Base-by-base conservation (phyloP, 305 asterid species). In the Coffea humblotiana region DNA sequence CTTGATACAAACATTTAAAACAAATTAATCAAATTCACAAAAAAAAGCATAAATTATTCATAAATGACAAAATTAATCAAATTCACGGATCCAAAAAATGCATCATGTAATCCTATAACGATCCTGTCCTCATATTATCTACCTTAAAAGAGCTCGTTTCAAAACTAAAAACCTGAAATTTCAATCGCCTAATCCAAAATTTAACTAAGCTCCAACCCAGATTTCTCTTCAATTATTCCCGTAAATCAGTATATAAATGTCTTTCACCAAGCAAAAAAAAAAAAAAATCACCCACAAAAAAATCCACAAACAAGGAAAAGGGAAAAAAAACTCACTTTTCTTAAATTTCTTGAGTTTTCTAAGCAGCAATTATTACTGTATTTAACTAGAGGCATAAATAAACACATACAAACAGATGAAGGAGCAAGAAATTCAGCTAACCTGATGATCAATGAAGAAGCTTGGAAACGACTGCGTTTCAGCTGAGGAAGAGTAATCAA, bases 381-480 rank as follows among this genome's bases (percentile, higher is more conserved):
- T 11, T 45, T 13, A 45, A 71, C 51, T 37, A 69, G n/a, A 40
- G 23, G 10, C 5, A 45, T 3, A 23, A 43, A 43, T 12, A 13
- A 23, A 1, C 23, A 15, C 45, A 67, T 7, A 29, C 16, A 67
- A 27, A 40, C 14, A 70, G n/a, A 10, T 18, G 54, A 40, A 23
- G 23, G 8, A 37, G 15, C 15, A 71, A 3, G 43, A 40, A 11
- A 47, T 61, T 9, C 79, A 63, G 65, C 79, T 61, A 61, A 76
- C 79, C 79, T 76, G 61, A 63, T 43, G 60, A 76, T 61, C 79
- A 25, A 66, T 29, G 29, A 56, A 25, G 35, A 40, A 60, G 43
- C 43, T 12, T 3, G 56, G 25, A 47, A 58, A 47, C 52, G 23
- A 68, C 65, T 45, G 51, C 69, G 19, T 35, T 37, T 51, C 56